Conservation (phyloP, 768 basidiomycete genomes). For the Kwoniella newhampshirensis region DNA sequence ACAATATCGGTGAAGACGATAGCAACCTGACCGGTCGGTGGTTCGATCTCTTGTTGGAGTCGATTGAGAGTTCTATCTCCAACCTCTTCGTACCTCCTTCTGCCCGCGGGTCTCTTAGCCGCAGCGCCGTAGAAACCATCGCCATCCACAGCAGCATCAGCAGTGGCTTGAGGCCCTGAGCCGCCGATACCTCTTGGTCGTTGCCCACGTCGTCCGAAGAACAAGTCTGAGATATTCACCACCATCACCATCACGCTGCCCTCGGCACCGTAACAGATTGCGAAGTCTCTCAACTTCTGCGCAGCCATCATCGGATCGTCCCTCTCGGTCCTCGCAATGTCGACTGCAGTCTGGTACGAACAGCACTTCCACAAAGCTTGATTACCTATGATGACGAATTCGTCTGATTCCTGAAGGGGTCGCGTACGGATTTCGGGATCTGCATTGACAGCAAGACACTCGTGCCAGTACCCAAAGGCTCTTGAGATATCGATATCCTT, state of each 20-base stretch:
- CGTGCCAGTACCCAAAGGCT: slow-evolving; percentile 87
- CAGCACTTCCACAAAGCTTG: slow-evolving; percentile 90
- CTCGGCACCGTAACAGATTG: slow-evolving; percentile 92
- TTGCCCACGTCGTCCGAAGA: slow-evolving; percentile 54
- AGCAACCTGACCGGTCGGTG: slow-evolving; percentile 82
- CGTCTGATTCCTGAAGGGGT: slow-evolving; percentile 76
- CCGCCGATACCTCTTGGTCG: slow-evolving; percentile 51
- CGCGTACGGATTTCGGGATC: slow-evolving; percentile 73
- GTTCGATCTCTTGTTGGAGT: slow-evolving; percentile 73
- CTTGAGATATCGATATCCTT: slow-evolving; percentile 86
- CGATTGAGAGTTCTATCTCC: slow-evolving; percentile 54
- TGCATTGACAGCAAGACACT: slow-evolving; percentile 85
- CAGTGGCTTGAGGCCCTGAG: slow-evolving; percentile 17
- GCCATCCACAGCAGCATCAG: slow-evolving; percentile 56
- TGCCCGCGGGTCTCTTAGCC: slow-evolving; percentile 33
- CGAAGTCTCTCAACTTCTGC: slow-evolving; percentile 93
- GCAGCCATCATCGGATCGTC: slow-evolving; percentile 83
- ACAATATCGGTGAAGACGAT: slow-evolving; percentile 97
- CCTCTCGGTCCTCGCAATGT: slow-evolving; percentile 78
- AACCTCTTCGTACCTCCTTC: slow-evolving; percentile 45
- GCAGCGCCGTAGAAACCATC: slow-evolving; percentile 23
- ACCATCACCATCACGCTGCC: slow-evolving; percentile 99
- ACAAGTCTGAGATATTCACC: slow-evolving; percentile 75
- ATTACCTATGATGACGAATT: slow-evolving; percentile 95
- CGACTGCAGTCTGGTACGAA: slow-evolving; percentile 91